These are phyloP conservation scores for Eucalyptus camaldulensis DNA, from an alignment of 345 rosid genomes.

Conservation along the genomic window DNA sequence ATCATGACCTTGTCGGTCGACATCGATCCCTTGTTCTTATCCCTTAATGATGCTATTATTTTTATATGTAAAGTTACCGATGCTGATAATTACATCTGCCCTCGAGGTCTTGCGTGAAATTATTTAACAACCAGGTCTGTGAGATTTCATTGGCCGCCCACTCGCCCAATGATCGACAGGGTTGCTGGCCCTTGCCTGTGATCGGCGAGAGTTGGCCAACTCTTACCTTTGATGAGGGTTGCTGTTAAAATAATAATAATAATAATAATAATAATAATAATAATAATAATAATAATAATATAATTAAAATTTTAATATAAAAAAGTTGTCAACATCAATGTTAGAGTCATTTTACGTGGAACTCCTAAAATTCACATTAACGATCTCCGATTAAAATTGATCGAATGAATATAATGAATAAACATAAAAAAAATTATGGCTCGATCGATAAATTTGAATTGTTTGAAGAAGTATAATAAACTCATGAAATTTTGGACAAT, in stretches of 20 bases:
- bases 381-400: too few relatives aligned
- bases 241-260: too few relatives aligned
- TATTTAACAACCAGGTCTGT: not conserved
- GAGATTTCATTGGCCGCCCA: not conserved
- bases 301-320: too few relatives aligned
- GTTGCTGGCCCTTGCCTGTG: not conserved
- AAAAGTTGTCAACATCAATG: fast-evolving
- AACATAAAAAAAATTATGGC: fast-evolving
- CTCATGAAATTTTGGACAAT: not conserved
- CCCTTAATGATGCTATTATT: not conserved
- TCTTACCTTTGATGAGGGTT: too few relatives aligned
- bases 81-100: not conserved
- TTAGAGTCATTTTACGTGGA: too few relatives aligned
- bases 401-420: fast-evolving
- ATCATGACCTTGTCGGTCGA: not conserved
- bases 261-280: too few relatives aligned
- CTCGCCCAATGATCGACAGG: not conserved
- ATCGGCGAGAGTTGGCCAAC: not conserved
- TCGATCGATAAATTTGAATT: too few relatives aligned
- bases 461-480: too few relatives aligned
- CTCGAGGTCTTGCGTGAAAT: not conserved
- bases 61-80: not conserved
- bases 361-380: too few relatives aligned
- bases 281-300: too few relatives aligned
- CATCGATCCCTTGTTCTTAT: not conserved